Percentiles rank a stretch among this genome's conserved stretches.
Evolutionary conservation across 2,329 filamentous ascomycete species (phyloP).

Genomic region (Paracamarosporium sp.): DNA sequence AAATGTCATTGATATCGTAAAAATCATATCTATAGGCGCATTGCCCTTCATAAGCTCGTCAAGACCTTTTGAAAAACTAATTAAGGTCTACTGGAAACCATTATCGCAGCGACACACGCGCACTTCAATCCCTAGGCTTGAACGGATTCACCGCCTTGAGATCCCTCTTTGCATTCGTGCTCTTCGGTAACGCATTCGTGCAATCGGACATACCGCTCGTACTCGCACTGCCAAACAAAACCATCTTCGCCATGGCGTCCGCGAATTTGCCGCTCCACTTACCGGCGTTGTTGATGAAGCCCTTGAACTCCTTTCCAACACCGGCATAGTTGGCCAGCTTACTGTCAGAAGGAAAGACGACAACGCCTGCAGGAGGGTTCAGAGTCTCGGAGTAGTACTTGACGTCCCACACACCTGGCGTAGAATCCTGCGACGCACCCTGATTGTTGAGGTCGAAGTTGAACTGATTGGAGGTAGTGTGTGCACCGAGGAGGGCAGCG

Average conservation of each 20-base stretch:
- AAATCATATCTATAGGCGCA: not conserved
- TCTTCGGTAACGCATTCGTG: constrained; percentile 23
- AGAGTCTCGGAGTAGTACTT: constrained; percentile 35
- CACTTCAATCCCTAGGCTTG: constrained; percentile 10
- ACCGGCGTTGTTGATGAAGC: constrained; percentile 40
- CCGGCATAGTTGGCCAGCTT: constrained; percentile 32
- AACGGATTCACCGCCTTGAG: constrained; percentile 17
- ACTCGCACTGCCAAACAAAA: constrained; percentile 23
- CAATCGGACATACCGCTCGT: constrained; percentile 25
- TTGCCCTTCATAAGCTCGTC: too few relatives aligned
- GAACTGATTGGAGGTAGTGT: constrained; percentile 51
- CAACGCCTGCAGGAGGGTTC: constrained; percentile 26
- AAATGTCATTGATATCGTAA: not conserved
- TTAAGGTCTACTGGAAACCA: not conserved
- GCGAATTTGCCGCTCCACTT: constrained; percentile 44
- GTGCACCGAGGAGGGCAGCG: constrained; percentile 60
- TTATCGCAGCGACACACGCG: not conserved
- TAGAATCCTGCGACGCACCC: constrained; percentile 53
- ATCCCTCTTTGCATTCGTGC: constrained; percentile 27
- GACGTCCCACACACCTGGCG: constrained; percentile 48
- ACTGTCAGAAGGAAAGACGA: constrained; percentile 39
- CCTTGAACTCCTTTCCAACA: constrained; percentile 43
- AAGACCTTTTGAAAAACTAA: too few relatives aligned
- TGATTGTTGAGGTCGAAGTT: constrained; percentile 28
- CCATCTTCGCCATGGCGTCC: constrained; percentile 32